phyloP scores from a whole-genome alignment of 2,329 filamentous ascomycete genomes.

The Didymellaceae sp. region DNA sequence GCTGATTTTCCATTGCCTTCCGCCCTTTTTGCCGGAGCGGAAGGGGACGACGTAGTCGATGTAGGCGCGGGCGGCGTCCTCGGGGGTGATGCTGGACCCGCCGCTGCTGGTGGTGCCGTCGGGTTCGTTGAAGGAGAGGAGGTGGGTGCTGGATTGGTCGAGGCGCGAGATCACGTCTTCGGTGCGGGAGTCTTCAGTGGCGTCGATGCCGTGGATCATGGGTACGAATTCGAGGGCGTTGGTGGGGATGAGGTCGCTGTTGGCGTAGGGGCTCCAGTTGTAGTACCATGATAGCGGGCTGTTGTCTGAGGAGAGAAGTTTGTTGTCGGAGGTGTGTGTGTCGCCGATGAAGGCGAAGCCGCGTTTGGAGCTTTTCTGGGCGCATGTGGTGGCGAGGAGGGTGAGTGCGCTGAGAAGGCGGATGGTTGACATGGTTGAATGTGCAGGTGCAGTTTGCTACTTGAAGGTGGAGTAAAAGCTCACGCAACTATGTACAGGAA shows the following conservation, averaged over 20 bases:
- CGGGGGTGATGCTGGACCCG: constrained; percentile 68
- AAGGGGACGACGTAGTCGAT: constrained; percentile 75
- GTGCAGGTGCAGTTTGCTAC: background rate
- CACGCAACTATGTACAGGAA: background rate
- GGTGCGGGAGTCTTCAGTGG: constrained; percentile 52
- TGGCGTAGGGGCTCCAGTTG: constrained; percentile 68
- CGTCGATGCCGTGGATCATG: constrained; percentile 74
- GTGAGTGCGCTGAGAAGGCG: constrained; percentile 13
- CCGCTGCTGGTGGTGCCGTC: constrained; percentile 65
- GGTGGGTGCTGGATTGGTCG: constrained; percentile 67
- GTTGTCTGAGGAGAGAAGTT: constrained; percentile 66
- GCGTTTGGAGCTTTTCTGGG: constrained; percentile 66
- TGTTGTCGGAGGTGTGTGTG: constrained; percentile 62
- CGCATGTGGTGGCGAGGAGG: constrained; percentile 20
- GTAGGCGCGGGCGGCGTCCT: constrained; percentile 72
- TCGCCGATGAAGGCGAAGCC: constrained; percentile 74
- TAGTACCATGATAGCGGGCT: constrained; percentile 82
- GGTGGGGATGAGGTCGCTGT: constrained; percentile 61
- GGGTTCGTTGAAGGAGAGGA: constrained; percentile 81
- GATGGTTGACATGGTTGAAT: background rate
- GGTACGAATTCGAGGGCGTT: constrained; percentile 74
- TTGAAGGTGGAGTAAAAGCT: background rate
- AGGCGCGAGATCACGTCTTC: constrained; percentile 66
- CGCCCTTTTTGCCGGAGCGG: constrained; percentile 55
- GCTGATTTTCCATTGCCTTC: constrained; percentile 66